Evolutionary conservation across 2,329 filamentous ascomycete genomes (phyloP), one percentile per base, ranked within the genome.

Genomic region (Hypoxylon rubiginosum): DNA sequence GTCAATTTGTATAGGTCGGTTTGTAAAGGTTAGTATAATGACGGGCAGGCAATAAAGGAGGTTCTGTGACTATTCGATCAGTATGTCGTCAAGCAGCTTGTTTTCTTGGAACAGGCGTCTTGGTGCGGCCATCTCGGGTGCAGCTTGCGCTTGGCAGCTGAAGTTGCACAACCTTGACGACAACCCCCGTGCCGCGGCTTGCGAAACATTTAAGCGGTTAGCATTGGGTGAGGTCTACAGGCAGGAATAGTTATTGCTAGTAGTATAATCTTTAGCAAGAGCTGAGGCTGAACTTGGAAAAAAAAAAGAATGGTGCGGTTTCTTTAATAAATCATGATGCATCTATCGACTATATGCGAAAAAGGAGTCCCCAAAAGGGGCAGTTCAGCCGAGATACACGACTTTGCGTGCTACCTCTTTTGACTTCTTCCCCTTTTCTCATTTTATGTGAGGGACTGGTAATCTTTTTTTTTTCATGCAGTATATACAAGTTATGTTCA

Each of bases 141-240:
- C 60, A 66, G 43, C n/a, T n/a, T n/a, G n/a, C n/a, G n/a, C 64
- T 64, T 67, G 61, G 65, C 65, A 64, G 53, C 58, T 48, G 28
- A 64, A 55, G 61, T 61, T 39, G 10, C 53, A 64, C 61, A 60
- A 56, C 36, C 32, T 53, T 52, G 39, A 63, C 39, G 53, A 39
- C 53, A 28, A 3, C 15, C 34, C 2, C 13, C 3, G 15, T 34
- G 34, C 13, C 34, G 10, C 6, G 11, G 13, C 34, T 36, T 36
- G 34, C 13, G 13, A 28, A 28, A 7, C 7, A 28, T 28, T 4
- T 28, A 7, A 28, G 26, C 26, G 26, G 26, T 3, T 28, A 28
- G 26, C 26, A 3, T 28, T 28, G 26, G 26, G 26, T 28, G 7
- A 28, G 26, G 26, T 7, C 3, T 28, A 28, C 26, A n/a, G n/a